Evolutionary conservation across 176 grass and related monocot species (phyloP), one percentile per base, ranked within the genome.

Genomic region (Guadua angustifolia): DNA sequence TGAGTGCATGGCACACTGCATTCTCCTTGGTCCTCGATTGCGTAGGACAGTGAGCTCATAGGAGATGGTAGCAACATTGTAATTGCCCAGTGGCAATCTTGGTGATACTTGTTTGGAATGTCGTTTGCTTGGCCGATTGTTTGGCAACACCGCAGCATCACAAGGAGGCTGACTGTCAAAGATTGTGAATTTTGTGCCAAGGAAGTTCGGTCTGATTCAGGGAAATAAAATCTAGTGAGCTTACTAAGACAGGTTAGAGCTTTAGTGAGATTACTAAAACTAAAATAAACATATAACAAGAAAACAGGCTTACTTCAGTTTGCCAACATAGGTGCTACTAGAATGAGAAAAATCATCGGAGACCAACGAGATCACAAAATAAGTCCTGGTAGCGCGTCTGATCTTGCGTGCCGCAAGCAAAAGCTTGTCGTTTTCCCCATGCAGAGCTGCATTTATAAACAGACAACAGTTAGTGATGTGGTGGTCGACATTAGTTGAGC

Each of bases 151-250:
- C 44, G 49, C 83, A 39, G 80, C 83, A 81, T 92, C 85, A 57
- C 81, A 79, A 66, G 96, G 93, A 80, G 96, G 89, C 66, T 95
- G 96, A 78, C 91, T 92, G 51, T 99, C 96, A 33, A 90, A 94
- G 74, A 99, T 89, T 3, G 89, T 99, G 83, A 99, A 99, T 85
- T 99, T 99, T 66, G 96, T 99, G 62, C 96, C 96, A 1, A 99
- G 91, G 76, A 99, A 99, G 83, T 99, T 99, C 14, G 91, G 94
- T 85, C 96, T 99, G 83, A 44, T 70, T 77, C 68, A 89, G 29
- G 83, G 75, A 42, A 84, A 66, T 22, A 83, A 83, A 53, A 64
- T 74, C 29, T 8, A 74, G 15, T 74, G 71, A 74, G 71, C 25
- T 21, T 33, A 52, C 4, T 19, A 35, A 52, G 22, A 43, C 25